Evolutionary conservation across 306 rosid species (phyloP), one percentile per base, ranked within the genome.

Genomic region (Fragaria vesca): DNA sequence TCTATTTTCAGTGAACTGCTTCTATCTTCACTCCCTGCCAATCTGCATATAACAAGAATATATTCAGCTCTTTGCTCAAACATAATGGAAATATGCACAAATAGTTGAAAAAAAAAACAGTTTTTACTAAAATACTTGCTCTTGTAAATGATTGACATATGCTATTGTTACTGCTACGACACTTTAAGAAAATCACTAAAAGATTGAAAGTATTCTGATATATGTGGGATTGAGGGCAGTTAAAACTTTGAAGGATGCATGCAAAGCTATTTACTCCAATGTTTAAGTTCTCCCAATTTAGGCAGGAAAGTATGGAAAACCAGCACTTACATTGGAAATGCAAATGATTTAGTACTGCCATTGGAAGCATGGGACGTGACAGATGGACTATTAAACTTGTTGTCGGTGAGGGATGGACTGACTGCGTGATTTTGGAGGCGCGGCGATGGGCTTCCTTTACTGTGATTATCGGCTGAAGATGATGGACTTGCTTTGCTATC

Each of bases 251-350:
- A 54, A 55, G 12, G 61, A 58, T 58, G 66, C 24, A 20, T 20
- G 28, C 11, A 18, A 36, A 21, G 69, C 6, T 74, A 15, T 20
- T 20, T 50, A 4, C 20, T 36, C 18, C 13, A 13, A 2, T 21
- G 28, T 43, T 8, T 38, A 0, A 3, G 68, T 3, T 18, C 16
- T 42, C 16, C 16, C 18, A 6, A n/a, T 17, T 34, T n/a, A 26
- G 34, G 48, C 5, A 8, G 51, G 70, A 45, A 40, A 21, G 18
- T 51, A 74, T 36, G 46, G 55, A 43, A 67, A 73, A 2, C 17
- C 24, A 2, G 71, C 28, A 58, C 97, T 91, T 84, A 96, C 99
- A 70, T 28, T 48, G 91, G 87, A 84, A 92, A 95, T 8, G 94
- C 94, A 42, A 88, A 89, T 67, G 98, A 92, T 60, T 75, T 76